phyloP scores from a whole-genome alignment of 345 rosid species.

The Bruguiera parviflora region DNA sequence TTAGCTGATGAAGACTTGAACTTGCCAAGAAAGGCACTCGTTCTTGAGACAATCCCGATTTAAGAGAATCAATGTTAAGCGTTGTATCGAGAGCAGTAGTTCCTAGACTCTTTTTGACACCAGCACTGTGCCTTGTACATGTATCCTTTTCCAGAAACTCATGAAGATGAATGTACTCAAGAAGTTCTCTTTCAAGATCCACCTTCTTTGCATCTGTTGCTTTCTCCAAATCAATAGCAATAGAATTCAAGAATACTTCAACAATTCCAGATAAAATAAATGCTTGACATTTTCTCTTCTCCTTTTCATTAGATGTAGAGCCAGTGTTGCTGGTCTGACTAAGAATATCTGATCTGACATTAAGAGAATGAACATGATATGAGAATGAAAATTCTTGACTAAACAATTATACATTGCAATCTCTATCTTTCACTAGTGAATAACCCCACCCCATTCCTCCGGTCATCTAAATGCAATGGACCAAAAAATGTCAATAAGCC shows the following conservation, averaged over 20 bases:
- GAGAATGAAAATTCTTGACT: too few relatives aligned
- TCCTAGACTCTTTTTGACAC: slow-evolving; percentile 41
- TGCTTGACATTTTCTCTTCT: slow-evolving; percentile 49
- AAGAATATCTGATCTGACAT: slow-evolving; percentile 57
- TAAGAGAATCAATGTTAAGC: slow-evolving; percentile 31
- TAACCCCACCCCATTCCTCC: too few relatives aligned
- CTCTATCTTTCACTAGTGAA: too few relatives aligned
- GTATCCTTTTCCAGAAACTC: slow-evolving; percentile 40
- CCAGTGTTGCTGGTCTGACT: slow-evolving; percentile 46
- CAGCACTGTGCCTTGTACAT: slow-evolving; percentile 42
- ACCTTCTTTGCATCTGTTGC: slow-evolving; percentile 41
- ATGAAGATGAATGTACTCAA: slow-evolving; percentile 47
- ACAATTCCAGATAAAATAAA: slow-evolving; percentile 50
- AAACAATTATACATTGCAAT: too few relatives aligned
- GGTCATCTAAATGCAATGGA: too few relatives aligned
- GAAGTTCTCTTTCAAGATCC: slow-evolving; percentile 59
- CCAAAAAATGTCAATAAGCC: too few relatives aligned
- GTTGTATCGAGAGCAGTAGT: slow-evolving; percentile 30
- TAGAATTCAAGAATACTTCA: slow-evolving; percentile 58
- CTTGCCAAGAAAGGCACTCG: slow-evolving; percentile 55
- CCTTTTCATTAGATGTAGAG: slow-evolving; percentile 47
- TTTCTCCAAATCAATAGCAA: slow-evolving; percentile 56
- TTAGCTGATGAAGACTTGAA: slow-evolving; percentile 62
- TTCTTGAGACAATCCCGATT: slow-evolving; percentile 34
- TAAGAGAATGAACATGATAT: slow-evolving; percentile 20